Percentiles rank a stretch among this genome's conserved stretches.
Conservation (phyloP, 768 basidiomycete species). For the Tricholoma furcatifolium region DNA sequence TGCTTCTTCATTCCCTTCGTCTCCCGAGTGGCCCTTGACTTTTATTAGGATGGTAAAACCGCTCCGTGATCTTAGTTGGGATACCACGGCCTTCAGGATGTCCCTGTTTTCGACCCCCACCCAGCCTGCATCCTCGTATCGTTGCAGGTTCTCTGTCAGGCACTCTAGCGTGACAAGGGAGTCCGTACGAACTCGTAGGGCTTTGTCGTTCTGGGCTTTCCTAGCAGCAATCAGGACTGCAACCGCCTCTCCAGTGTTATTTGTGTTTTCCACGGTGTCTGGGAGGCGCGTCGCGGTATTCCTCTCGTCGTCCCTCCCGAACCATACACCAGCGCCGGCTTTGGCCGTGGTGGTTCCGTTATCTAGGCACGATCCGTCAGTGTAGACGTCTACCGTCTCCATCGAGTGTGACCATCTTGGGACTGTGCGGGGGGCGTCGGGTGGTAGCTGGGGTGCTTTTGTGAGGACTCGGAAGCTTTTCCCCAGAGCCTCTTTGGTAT, state of each 20-base stretch:
- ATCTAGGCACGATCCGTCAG: constrained; percentile 23
- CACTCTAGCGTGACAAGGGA: constrained; percentile 21
- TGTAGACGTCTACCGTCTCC: constrained; percentile 16
- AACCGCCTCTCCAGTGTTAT: too few relatives aligned
- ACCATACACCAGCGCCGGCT: constrained; percentile 21
- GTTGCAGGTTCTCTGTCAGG: constrained; percentile 15
- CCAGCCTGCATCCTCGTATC: constrained; percentile 28
- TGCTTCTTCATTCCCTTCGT: constrained; percentile 20
- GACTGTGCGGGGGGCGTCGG: too few relatives aligned
- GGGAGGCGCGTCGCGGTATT: constrained; percentile 17
- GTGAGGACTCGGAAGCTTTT: not conserved
- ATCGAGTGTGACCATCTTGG: too few relatives aligned
- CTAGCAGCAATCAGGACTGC: constrained; percentile 13
- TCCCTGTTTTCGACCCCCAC: constrained; percentile 13
- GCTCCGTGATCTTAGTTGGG: constrained; percentile 11
- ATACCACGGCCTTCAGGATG: constrained; percentile 4
- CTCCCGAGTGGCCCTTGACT: too few relatives aligned
- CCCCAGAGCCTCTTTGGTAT: not conserved
- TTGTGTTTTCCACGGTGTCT: constrained; percentile 15
- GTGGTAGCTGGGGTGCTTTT: not conserved
- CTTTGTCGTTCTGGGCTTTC: not conserved
- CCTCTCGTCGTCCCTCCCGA: constrained; percentile 8
- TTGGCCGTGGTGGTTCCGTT: constrained; percentile 20
- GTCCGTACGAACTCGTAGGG: constrained; percentile 20
- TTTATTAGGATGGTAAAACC: too few relatives aligned